phyloP scores from a whole-genome alignment of 495 filamentous ascomycete genomes.

The Penicillium psychrofluorescens region DNA sequence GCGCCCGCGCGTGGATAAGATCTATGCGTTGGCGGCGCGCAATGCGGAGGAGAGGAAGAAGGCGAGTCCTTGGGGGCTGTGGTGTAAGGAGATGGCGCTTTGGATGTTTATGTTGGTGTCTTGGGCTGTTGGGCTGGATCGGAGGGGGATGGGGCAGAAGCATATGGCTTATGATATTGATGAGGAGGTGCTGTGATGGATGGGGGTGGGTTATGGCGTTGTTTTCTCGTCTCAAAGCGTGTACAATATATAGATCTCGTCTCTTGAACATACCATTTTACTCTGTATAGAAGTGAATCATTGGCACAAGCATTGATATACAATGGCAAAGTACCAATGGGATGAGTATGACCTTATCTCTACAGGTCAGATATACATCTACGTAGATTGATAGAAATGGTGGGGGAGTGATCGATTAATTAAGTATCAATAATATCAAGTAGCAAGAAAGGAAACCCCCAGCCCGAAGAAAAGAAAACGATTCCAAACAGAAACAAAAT shows the following conservation, averaged over 20 bases:
- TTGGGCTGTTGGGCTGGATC: slow-evolving; percentile 12
- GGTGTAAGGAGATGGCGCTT: slow-evolving; percentile 18
- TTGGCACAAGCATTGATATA: too few species aligned
- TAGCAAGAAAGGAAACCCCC: neutral
- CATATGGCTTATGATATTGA: slow-evolving; percentile 27
- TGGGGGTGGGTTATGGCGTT: neutral
- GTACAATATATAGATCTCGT: too few species aligned
- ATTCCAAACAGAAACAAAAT: neutral
- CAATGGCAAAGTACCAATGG: too few species aligned
- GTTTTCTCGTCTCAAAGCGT: neutral
- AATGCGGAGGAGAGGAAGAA: slow-evolving; percentile 15
- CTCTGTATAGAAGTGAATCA: too few species aligned
- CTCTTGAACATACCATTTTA: too few species aligned
- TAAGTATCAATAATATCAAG: too few species aligned
- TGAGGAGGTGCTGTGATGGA: slow-evolving; percentile 6
- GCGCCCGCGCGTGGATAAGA: slow-evolving; percentile 19
- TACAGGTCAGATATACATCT: too few species aligned
- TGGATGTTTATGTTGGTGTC: slow-evolving; percentile 5
- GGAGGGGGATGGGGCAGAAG: slow-evolving; percentile 15
- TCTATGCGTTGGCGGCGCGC: slow-evolving; percentile 12
- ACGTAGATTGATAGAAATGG: too few species aligned
- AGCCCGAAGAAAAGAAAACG: too few species aligned
- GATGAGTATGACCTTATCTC: too few species aligned
- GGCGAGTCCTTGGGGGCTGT: slow-evolving; percentile 15
- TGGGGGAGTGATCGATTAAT: too few species aligned